Conservation (phyloP, 805 yeast species). For the Hanseniaspora nectarophila region DNA sequence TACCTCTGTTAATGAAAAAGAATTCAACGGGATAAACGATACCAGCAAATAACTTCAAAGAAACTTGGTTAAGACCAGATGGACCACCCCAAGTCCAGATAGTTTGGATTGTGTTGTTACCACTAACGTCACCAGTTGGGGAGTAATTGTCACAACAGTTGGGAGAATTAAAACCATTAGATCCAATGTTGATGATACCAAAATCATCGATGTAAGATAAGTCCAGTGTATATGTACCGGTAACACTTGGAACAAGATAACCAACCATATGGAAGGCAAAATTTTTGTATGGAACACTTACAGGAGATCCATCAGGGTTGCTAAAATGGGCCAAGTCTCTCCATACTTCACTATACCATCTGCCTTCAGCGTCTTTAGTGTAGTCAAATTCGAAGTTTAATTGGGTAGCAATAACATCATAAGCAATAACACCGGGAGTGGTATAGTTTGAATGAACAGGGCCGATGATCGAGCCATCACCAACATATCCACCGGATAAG, state of each 20-base stretch:
- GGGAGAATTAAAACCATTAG: no score
- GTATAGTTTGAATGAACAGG: background rate
- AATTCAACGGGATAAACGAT: no score
- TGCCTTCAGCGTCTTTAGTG: background rate
- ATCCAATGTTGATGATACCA: slow-evolving; percentile 5
- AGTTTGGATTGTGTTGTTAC: no score
- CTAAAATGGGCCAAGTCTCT: background rate
- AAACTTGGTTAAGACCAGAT: no score
- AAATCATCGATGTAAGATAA: slow-evolving; percentile 9
- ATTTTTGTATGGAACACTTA: background rate
- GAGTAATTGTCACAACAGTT: no score
- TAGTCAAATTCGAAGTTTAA: background rate
- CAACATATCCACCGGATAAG: slow-evolving; percentile 7
- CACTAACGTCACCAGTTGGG: no score
- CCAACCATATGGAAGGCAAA: slow-evolving; percentile 8
- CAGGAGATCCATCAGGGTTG: background rate
- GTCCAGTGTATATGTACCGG: background rate
- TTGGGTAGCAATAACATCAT: background rate
- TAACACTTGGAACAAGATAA: background rate
- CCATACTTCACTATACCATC: slow-evolving; percentile 1
- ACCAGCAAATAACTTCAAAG: no score
- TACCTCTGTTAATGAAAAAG: no score
- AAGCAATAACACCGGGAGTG: background rate
- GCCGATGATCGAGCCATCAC: background rate
- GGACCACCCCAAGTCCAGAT: no score